Conservation (phyloP, 2,329 filamentous ascomycete species). For the Alternaria consortialis region DNA sequence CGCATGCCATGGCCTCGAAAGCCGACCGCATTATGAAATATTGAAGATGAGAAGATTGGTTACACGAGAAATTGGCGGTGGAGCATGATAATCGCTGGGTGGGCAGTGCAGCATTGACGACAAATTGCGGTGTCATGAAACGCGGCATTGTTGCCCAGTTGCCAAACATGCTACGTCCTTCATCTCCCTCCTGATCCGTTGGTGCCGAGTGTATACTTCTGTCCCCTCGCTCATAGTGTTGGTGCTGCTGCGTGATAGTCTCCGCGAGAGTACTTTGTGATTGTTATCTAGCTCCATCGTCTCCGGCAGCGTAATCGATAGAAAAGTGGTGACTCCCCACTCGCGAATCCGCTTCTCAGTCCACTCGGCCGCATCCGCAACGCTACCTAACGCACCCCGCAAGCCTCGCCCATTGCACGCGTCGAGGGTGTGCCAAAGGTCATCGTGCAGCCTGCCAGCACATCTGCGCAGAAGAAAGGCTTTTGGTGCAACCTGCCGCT, state of each 20-base stretch:
- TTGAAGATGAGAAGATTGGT: slow-evolving; percentile 6
- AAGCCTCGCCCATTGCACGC: slow-evolving; percentile 32
- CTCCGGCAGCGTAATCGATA: slow-evolving; percentile 32
- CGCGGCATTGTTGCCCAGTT: slow-evolving; percentile 25
- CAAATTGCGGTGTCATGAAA: slow-evolving; percentile 38
- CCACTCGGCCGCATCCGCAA: slow-evolving; percentile 23
- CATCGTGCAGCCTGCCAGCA: slow-evolving; percentile 36
- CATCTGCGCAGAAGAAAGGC: slow-evolving; percentile 13
- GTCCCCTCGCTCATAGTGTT: slow-evolving; percentile 6
- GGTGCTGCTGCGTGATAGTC: background rate
- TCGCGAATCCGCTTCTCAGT: slow-evolving; percentile 15
- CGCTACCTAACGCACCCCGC: slow-evolving; percentile 38
- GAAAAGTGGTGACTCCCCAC: slow-evolving; percentile 22
- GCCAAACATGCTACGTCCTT: slow-evolving; percentile 20
- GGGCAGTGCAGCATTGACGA: slow-evolving; percentile 26
- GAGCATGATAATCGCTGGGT: slow-evolving; percentile 12
- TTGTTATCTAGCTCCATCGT: slow-evolving; percentile 7
- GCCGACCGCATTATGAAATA: background rate
- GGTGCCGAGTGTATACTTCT: background rate
- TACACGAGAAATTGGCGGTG: slow-evolving; percentile 14
- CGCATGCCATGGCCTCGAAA: background rate
- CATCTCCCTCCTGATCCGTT: slow-evolving; percentile 27
- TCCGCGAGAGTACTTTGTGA: background rate
- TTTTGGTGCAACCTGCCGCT: slow-evolving; percentile 24
- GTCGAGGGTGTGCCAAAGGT: slow-evolving; percentile 20